These are phyloP conservation scores for Hypoxylon perforatum DNA, from an alignment of 495 filamentous ascomycete genomes.

Conservation along the genomic window DNA sequence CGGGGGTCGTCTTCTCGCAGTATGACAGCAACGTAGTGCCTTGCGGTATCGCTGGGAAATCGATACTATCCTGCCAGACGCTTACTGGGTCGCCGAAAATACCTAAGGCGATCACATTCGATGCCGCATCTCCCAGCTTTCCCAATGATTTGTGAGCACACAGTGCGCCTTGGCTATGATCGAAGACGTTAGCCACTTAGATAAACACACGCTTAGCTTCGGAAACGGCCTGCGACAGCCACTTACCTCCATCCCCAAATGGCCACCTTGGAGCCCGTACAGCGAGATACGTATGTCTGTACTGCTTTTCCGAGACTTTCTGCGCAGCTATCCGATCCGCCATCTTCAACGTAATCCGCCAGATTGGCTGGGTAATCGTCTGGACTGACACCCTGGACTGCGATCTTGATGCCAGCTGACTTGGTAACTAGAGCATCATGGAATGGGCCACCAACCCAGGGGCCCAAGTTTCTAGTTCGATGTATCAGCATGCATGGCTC, in stretches of 20 bases:
- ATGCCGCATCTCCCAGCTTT: constrained; percentile 16
- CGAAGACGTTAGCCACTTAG: constrained; percentile 4
- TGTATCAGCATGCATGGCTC: constrained; percentile 5
- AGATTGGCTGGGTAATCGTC: constrained; percentile 38
- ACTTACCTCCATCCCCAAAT: constrained; percentile 44
- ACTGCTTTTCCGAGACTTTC: constrained; percentile 25
- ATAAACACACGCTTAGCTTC: too few species aligned
- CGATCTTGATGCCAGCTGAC: constrained; percentile 22
- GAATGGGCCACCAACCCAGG: constrained; percentile 38
- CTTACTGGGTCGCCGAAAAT: constrained; percentile 37
- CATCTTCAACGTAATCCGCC: constrained; percentile 35
- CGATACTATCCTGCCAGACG: constrained; percentile 34
- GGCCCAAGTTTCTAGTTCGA: constrained; percentile 30
- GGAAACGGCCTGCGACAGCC: neutral
- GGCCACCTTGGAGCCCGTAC: constrained; percentile 29
- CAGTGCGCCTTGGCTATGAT: constrained; percentile 37
- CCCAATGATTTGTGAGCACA: constrained; percentile 38
- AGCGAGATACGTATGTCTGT: constrained; percentile 29
- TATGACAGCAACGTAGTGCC: constrained; percentile 24
- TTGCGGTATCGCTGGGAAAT: constrained; percentile 25
- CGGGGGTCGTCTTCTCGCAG: constrained; percentile 34
- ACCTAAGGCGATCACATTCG: constrained; percentile 38
- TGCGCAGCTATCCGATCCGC: constrained; percentile 34
- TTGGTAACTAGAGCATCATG: constrained; percentile 23
- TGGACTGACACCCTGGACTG: constrained; percentile 34